A percentile compares a stretch with the other conserved stretches of the same genome.
Conservation (phyloP, 1,139 yeast species). For the Meyerozyma elateridarum region DNA sequence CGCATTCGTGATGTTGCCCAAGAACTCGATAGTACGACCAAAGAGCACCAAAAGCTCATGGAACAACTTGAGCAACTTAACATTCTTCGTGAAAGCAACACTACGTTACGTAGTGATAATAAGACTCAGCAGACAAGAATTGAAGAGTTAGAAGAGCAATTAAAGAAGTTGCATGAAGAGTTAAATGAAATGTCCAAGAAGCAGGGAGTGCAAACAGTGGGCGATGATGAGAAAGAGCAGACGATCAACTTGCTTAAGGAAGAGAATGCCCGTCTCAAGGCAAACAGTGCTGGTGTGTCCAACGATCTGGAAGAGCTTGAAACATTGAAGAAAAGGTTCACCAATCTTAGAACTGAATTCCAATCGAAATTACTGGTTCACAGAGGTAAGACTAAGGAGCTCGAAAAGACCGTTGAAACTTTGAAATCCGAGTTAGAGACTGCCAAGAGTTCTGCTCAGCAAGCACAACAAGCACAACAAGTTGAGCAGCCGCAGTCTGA, state of each 20-base stretch:
- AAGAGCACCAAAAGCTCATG: constrained; percentile 50
- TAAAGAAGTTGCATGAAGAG: constrained; percentile 14
- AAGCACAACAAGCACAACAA: constrained; percentile 5
- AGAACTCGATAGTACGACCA: constrained; percentile 34
- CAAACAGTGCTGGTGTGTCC: constrained; percentile 5
- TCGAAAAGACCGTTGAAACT: constrained; percentile 17
- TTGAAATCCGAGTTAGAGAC: constrained; percentile 17
- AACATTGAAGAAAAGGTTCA: constrained; percentile 25
- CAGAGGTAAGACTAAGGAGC: constrained; percentile 21
- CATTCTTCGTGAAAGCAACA: constrained; percentile 69
- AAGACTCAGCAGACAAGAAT: constrained; percentile 21
- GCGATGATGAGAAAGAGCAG: constrained; percentile 30
- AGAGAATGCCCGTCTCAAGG: constrained; percentile 33
- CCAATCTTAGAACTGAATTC: constrained; percentile 31
- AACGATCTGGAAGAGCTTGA: constrained; percentile 8
- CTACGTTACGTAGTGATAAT: constrained; percentile 57
- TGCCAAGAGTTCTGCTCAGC: constrained; percentile 14
- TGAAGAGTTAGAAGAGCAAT: constrained; percentile 19
- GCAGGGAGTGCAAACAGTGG: constrained; percentile 20
- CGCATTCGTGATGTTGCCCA: constrained; percentile 30
- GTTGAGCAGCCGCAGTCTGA: neutral
- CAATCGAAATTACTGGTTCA: constrained; percentile 23
- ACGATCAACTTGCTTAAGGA: constrained; percentile 30
- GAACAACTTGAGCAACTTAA: constrained; percentile 66
- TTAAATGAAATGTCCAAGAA: constrained; percentile 19